These are phyloP conservation scores for Phytopythium boreale DNA, from an alignment of 352 stramenopile species.

Conservation along the genomic window DNA sequence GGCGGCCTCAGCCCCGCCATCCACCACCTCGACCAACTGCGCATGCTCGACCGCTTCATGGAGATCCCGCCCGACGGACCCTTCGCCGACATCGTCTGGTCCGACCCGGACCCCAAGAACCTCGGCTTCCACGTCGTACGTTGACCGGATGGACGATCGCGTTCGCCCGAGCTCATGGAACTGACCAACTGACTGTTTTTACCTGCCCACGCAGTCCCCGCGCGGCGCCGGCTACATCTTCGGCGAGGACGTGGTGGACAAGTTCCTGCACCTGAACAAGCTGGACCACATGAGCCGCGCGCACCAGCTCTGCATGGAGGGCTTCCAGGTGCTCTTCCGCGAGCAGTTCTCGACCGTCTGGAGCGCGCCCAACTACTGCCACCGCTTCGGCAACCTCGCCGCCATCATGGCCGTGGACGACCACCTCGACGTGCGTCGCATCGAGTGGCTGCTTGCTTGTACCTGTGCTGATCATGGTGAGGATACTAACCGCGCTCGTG, in stretches of 20 bases:
- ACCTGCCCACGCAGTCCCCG: slow-evolving; percentile 61
- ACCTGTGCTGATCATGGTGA: not conserved
- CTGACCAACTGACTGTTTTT: slow-evolving; percentile 42
- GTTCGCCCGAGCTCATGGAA: not conserved
- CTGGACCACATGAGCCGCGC: slow-evolving; percentile 75
- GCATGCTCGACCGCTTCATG: slow-evolving; percentile 80
- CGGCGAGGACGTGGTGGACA: slow-evolving; percentile 78
- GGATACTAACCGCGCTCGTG: not conserved
- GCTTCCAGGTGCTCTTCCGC: slow-evolving; percentile 73
- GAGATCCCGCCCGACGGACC: slow-evolving; percentile 76
- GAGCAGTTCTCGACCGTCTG: slow-evolving; percentile 83
- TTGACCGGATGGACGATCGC: not conserved
- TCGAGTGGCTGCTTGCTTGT: too few relatives aligned
- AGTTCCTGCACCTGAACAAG: slow-evolving; percentile 83
- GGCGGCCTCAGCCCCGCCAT: slow-evolving; percentile 64
- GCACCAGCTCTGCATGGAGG: slow-evolving; percentile 87
- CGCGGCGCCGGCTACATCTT: slow-evolving; percentile 87
- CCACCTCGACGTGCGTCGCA: slow-evolving; percentile 38
- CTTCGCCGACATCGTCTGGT: slow-evolving; percentile 85
- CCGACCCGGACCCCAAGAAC: slow-evolving; percentile 74
- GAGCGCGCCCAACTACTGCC: slow-evolving; percentile 88
- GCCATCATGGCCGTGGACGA: slow-evolving; percentile 72
- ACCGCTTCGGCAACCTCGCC: slow-evolving; percentile 76
- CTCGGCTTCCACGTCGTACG: slow-evolving; percentile 82
- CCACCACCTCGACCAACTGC: slow-evolving; percentile 92